Conservation (phyloP, 2,329 filamentous ascomycete species). For the Xylariaceae sp. region DNA sequence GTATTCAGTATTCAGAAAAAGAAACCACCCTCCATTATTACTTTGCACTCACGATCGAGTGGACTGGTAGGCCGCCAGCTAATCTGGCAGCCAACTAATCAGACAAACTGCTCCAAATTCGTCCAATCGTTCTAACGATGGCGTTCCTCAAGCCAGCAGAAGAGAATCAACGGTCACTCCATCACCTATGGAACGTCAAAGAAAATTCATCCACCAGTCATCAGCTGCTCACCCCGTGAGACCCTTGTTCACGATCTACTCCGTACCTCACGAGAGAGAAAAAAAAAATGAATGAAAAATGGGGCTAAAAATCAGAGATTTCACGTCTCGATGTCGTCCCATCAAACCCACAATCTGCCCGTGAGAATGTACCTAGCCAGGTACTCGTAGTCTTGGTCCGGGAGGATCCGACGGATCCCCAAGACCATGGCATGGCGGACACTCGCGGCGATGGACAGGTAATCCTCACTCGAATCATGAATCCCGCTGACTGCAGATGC, state of each 20-base stretch:
- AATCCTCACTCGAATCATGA: neutral
- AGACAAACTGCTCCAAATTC: neutral
- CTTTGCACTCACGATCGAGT: neutral
- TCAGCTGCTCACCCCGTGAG: no score
- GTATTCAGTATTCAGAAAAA: no score
- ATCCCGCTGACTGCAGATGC: neutral
- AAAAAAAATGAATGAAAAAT: neutral
- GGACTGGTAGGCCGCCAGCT: neutral
- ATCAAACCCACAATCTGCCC: neutral
- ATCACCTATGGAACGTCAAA: neutral
- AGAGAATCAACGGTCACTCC: neutral
- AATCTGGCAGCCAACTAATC: neutral
- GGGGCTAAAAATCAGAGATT: neutral
- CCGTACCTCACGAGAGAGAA: no score
- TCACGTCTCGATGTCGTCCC: neutral
- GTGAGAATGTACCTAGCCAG: neutral
- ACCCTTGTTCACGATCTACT: no score
- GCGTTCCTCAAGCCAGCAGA: neutral
- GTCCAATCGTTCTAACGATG: neutral
- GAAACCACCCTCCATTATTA: no score
- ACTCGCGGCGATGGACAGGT: neutral
- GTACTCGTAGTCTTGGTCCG: neutral
- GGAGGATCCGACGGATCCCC: slow-evolving; percentile 6
- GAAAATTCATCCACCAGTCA: neutral
- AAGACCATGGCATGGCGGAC: neutral